Evolutionary conservation across 108 stramenopile species (phyloP), one percentile per base, ranked within the genome.

Genomic region (Parmales sp.): DNA sequence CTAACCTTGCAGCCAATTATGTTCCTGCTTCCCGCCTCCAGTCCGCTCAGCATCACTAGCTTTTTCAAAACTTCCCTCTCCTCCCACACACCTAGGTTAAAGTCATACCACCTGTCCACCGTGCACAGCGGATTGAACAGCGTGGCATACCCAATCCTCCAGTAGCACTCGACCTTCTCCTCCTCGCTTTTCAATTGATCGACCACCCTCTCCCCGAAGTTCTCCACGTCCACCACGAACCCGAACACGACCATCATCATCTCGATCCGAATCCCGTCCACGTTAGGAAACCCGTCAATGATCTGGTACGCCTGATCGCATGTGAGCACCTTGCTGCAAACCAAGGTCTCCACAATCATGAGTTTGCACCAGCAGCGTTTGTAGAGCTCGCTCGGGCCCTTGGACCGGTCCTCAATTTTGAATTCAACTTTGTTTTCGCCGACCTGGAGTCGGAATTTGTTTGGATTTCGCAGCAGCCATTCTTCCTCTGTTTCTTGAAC

Each of bases 191-290:
- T n/a, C n/a, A 60, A 20, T 16, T 60, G 29, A 34, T 60, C 54
- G 25, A 60, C 25, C 7, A 60, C 20, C 16, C 36, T 34, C 20
- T 11, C 2, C 29, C 29, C 31, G 54, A 60, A 60, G 5, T 60
- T 60, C 5, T 60, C 54, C 3, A 60, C 3, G 54, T 60, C 54
- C n/a, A 60, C 26, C 9, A 60, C 54, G 6, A 28, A 3, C 31
- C 54, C 36, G 54, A 60, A 60, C 2, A 60, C 31, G 8, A 60
- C 31, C 54, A 60, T 60, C 31, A 34, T 34, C 54, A 60, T 34
- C 54, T 60, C 54, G 8, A 60, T 34, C 36, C 54, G 4, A 34
- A 60, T 60, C 31, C 54, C 54, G 54, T 60, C 54, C 26, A 34
- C 54, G n/a, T 34, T 13, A 11, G 54, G 54, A 34, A 60, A 60